Base-by-base conservation (phyloP, 352 stramenopile species). In the Pythium rishiriense region DNA sequence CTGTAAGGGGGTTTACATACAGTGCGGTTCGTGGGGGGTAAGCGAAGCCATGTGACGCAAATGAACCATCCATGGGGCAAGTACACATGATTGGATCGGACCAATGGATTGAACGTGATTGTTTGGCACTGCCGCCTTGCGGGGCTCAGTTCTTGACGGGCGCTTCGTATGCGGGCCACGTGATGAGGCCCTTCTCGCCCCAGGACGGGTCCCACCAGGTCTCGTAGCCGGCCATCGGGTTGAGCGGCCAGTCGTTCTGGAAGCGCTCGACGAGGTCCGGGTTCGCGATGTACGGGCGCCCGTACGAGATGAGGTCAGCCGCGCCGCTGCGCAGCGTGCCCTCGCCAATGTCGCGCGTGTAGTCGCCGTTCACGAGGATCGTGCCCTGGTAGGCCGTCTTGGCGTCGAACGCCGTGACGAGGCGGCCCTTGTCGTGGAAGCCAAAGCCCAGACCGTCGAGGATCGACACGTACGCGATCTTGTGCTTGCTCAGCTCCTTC, bases 381-480 rank as follows among this genome's bases (percentile, higher is more conserved):
- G 70, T 72, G 7, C 82, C 82, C 29, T 85, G 72, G 12, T 74
- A 58, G 8, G 82, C 76, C 8, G 76, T 70, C n/a, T n/a, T n/a
- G n/a, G n/a, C n/a, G n/a, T n/a, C n/a, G n/a, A n/a, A n/a, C n/a
- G n/a, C n/a, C n/a, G n/a, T n/a, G n/a, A n/a, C n/a, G 31, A 78
- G 28, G 19, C 64, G 68, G 64, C 76, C 75, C 51, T 72, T 41
- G 11, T 74, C 70, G 54, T 86, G 78, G 62, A 78, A 87, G 5
- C 66, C 68, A 28, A n/a, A n/a, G n/a, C n/a, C n/a, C n/a, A n/a
- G n/a, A n/a, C n/a, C n/a, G n/a, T n/a, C 71, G 75, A 35, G 87
- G 82, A 62, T 93, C 81, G 15, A 90, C 48, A 74, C 70, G 56
- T 91, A 90, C 21, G 74, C 83, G 45, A 91, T 26, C 46, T 88